These are phyloP conservation scores for Trichothecium roseum DNA, from an alignment of 2,329 filamentous ascomycete species.

Conservation along the genomic window DNA sequence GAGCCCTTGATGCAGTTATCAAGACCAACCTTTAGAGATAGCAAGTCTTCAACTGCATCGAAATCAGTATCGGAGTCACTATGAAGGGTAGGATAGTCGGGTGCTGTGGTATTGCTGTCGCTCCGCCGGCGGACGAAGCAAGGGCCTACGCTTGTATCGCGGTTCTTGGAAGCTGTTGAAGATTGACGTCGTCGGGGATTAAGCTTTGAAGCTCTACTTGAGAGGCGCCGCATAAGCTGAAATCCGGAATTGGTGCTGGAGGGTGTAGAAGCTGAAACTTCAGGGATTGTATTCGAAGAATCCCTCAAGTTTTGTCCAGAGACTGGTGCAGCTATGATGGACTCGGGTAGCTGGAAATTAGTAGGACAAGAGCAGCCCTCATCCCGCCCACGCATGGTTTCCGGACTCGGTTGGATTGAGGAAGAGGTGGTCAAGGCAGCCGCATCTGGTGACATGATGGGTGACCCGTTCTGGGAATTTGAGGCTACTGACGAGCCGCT, in stretches of 20 bases:
- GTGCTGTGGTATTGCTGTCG: conserved; percentile 70
- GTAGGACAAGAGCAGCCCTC: conserved; percentile 39
- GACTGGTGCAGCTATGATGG: conserved; percentile 54
- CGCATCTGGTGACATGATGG: conserved; percentile 44
- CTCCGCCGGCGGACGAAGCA: conserved; percentile 79
- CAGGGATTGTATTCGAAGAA: conserved; percentile 46
- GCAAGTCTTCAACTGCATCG: conserved; percentile 36
- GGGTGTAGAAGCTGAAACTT: conserved; percentile 14
- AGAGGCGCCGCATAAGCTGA: conserved; percentile 69
- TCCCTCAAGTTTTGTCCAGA: conserved; percentile 49
- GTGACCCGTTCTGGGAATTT: conserved; percentile 44
- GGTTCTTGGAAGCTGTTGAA: conserved; percentile 63
- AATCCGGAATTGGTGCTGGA: conserved; percentile 29
- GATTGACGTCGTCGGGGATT: conserved; percentile 62
- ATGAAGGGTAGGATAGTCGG: conserved; percentile 28
- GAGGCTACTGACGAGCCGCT: conserved; percentile 47
- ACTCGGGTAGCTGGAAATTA: conserved; percentile 62
- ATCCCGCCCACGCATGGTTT: conserved; percentile 45
- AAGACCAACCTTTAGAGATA: conserved; percentile 24
- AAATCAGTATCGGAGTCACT: conserved; percentile 50
- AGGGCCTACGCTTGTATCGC: conserved; percentile 82
- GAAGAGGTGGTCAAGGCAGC: conserved; percentile 45
- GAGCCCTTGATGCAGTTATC: conserved; percentile 35
- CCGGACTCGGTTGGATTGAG: conserved; percentile 58
- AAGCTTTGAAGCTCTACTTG: conserved; percentile 65